phyloP scores from a whole-genome alignment of 768 basidiomycete genomes.

The Boletus bicolor region DNA sequence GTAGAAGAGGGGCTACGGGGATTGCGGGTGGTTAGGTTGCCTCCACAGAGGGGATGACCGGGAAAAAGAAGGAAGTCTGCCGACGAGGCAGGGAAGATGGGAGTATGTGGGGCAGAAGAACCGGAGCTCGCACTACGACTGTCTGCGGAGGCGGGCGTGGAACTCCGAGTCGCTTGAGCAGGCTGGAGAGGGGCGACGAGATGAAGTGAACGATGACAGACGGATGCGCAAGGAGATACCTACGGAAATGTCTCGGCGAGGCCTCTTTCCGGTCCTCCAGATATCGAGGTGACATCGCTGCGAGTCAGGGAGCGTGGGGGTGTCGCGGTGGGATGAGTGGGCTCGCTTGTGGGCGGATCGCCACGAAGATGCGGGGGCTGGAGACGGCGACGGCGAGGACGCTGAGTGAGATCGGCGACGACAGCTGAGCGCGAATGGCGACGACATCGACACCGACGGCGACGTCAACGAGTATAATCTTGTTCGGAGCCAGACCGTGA shows the following conservation, averaged over 20 bases:
- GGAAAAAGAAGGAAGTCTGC: constrained; percentile 49
- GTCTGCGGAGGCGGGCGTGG: constrained; percentile 30
- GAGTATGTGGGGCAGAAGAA: constrained; percentile 30
- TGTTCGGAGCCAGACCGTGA: constrained; percentile 17
- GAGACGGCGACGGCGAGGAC: constrained; percentile 35
- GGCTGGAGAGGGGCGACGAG: constrained; percentile 10
- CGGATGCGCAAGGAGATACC: constrained; percentile 14
- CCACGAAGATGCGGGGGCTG: constrained; percentile 37
- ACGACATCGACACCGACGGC: constrained; percentile 32
- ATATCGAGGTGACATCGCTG: constrained; percentile 53
- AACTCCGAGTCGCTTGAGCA: constrained; percentile 24
- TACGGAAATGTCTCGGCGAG: constrained; percentile 48
- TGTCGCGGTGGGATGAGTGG: constrained; percentile 38
- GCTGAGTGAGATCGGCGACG: constrained; percentile 56
- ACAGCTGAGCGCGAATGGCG: constrained; percentile 33
- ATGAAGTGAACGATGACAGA: constrained; percentile 8
- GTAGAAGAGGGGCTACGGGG: constrained; percentile 23
- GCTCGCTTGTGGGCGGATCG: constrained; percentile 49
- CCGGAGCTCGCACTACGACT: constrained; percentile 24
- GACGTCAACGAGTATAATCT: constrained; percentile 6
- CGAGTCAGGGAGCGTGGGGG: constrained; percentile 35
- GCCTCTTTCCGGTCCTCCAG: constrained; percentile 54
- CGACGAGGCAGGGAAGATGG: constrained; percentile 45
- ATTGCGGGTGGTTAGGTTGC: constrained; percentile 7
- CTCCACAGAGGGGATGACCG: constrained; percentile 14